Evolutionary conservation across 164 flowering plant species (phyloP), one percentile per base, ranked within the genome.

Genomic region (Hamamelis virginiana): DNA sequence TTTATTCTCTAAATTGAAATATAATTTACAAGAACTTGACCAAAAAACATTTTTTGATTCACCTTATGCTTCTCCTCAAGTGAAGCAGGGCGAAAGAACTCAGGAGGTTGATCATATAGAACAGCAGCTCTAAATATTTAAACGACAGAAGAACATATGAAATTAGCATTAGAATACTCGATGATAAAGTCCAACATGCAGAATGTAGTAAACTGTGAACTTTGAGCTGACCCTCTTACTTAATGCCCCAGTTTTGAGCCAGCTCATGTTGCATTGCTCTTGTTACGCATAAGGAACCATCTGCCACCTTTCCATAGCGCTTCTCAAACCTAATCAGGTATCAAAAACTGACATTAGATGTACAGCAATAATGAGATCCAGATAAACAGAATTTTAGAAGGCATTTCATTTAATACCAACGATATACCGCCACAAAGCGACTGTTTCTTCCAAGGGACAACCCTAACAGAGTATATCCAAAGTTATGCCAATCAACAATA

Each of bases 201-300:
- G 47, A 72, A 69, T 16, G 43, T n/a, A 48, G n/a, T 0, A 55
- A 58, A 22, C 14, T 14, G 25, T 25, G 21, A 72, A 27, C 3
- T 52, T 69, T 72, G 53, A 73, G 71, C 65, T 51, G 58, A 69
- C 25, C 46, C 33, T 56, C 87, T 84, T 80, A 94, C 98, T 78
- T 84, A 69, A 92, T 90, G 76, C 88, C 96, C 99, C 99, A 95
- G 66, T 91, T 92, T 70, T 90, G 91, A 69, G 87, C 90, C 82
- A 95, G 77, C 75, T 95, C 99, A 80, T 89, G 97, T 65, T 92
- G 97, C 99, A 92, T 95, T 74, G 97, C 99, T 75, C 73, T 83
- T 43, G 98, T 92, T 50, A 95, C 97, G 76, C 97, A 95, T 41
- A 95, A 77, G 41, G 99, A 78, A 75, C 92, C 99, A 82, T 87